A percentile compares a stretch with the other conserved stretches of the same genome.
Evolutionary conservation across 371 early-diverging fungal species (phyloP).

Genomic region (Lichtheimia ornata): DNA sequence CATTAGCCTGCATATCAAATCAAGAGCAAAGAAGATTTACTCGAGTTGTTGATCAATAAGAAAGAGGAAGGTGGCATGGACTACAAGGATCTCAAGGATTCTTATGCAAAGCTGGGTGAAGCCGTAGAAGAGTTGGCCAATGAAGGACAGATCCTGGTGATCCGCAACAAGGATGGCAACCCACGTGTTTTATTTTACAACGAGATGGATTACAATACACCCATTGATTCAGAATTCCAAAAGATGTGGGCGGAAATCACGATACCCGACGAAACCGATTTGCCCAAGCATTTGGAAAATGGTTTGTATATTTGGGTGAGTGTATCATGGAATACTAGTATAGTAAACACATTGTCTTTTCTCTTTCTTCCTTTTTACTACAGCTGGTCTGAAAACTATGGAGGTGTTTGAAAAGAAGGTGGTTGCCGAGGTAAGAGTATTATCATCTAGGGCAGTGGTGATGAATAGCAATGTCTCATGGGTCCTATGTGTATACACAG

Average conservation of each 20-base stretch:
- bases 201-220: conserved; percentile 62
- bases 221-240: conserved; percentile 71
- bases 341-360: not conserved
- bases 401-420: conserved; percentile 73
- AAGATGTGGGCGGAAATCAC: conserved; percentile 73
- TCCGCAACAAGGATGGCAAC: conserved; percentile 74
- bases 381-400: conserved; percentile 78
- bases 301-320: conserved; percentile 23
- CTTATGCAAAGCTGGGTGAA: conserved; percentile 70
- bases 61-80: conserved; percentile 75
- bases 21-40: conserved; percentile 72
- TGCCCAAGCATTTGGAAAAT: conserved; percentile 68
- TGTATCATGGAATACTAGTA: not conserved
- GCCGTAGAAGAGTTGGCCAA: conserved; percentile 74
- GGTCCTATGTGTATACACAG: conserved; percentile 13
- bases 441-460: not conserved
- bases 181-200: conserved; percentile 78
- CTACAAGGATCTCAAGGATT: conserved; percentile 79
- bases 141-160: conserved; percentile 70
- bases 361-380: not conserved
- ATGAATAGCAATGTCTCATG: not conserved
- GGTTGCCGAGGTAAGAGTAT: conserved; percentile 44
- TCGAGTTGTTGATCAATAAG: conserved; percentile 60
- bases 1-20: conserved; percentile 76
- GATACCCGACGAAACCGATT: conserved; percentile 78